A percentile compares a stretch with the other conserved stretches of the same genome.
These are phyloP conservation scores for Thamnidium elegans DNA, from an alignment of 192 early-diverging fungal species.

Conservation along the genomic window DNA sequence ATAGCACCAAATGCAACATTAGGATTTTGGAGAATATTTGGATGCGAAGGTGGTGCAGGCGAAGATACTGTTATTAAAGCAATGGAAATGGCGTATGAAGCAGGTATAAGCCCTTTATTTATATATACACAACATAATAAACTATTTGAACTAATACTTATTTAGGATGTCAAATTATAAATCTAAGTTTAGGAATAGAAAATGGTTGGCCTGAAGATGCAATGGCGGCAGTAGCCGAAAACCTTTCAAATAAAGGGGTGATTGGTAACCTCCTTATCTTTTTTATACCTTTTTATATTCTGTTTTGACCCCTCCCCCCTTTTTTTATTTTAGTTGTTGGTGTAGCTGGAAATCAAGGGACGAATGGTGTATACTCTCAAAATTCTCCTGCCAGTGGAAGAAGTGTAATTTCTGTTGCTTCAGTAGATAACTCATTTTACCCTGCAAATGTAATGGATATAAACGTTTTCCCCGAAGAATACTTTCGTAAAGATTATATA, in stretches of 20 bases:
- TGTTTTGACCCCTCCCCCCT: not conserved
- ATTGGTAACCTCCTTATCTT: slow-evolving; percentile 18
- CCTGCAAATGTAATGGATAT: slow-evolving; percentile 32
- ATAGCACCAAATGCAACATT: slow-evolving; percentile 64
- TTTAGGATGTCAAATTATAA: slow-evolving; percentile 64
- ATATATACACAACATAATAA: too few relatives aligned
- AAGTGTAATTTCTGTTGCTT: slow-evolving; percentile 57
- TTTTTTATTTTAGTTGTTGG: slow-evolving; percentile 44
- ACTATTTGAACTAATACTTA: not conserved
- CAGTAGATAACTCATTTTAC: slow-evolving; percentile 42
- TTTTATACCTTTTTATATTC: not conserved
- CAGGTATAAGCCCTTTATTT: slow-evolving; percentile 24
- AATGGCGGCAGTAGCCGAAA: slow-evolving; percentile 56
- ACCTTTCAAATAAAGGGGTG: slow-evolving; percentile 33
- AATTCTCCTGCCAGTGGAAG: slow-evolving; percentile 56
- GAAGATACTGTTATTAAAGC: slow-evolving; percentile 75
- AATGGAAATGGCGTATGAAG: slow-evolving; percentile 62
- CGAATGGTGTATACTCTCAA: slow-evolving; percentile 54
- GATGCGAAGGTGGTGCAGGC: slow-evolving; percentile 63
- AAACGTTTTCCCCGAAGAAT: not conserved
- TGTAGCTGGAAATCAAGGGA: slow-evolving; percentile 64
- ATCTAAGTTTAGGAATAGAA: slow-evolving; percentile 76
- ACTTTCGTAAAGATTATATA: slow-evolving; percentile 27
- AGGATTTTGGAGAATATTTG: slow-evolving; percentile 77
- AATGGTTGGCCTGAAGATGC: slow-evolving; percentile 60